phyloP scores from a whole-genome alignment of 208 protist species.

The Trypanosoma rangeli region DNA sequence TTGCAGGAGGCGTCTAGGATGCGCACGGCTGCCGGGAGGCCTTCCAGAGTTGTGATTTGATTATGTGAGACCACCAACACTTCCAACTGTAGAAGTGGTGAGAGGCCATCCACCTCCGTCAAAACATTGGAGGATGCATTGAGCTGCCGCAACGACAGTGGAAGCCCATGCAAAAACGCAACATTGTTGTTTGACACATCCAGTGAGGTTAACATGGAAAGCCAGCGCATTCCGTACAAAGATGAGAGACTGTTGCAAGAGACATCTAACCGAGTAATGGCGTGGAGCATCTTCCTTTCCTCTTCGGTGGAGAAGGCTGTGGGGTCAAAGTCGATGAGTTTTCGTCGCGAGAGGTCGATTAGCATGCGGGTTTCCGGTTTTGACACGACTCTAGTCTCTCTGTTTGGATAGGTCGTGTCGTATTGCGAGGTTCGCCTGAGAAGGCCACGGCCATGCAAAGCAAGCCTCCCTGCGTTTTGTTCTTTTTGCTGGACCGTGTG shows the following conservation, averaged over 20 bases:
- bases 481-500: not conserved
- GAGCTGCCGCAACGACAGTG: constrained; percentile 22
- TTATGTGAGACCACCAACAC: constrained; percentile 75
- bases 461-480: not conserved
- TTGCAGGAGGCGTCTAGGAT: constrained; percentile 67
- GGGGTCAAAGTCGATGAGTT: constrained; percentile 68
- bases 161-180: constrained; percentile 37
- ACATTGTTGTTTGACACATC: constrained; percentile 82
- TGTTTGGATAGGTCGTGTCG: constrained; percentile 7
- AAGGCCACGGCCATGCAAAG: constrained; percentile 15
- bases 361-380: constrained; percentile 31
- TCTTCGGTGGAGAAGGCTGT: constrained; percentile 53
- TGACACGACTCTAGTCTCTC: not conserved
- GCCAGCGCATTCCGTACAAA: constrained; percentile 46
- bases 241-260: constrained; percentile 69
- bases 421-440: constrained; percentile 5
- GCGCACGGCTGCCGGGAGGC: constrained; percentile 49
- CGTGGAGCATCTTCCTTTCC: constrained; percentile 46
- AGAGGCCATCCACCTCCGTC: constrained; percentile 37
- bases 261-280: constrained; percentile 62
- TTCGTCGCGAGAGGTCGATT: constrained; percentile 49
- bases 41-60: constrained; percentile 51
- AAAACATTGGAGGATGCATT: constrained; percentile 32
- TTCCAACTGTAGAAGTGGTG: constrained; percentile 47
- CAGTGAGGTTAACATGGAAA: constrained; percentile 44